These are phyloP conservation scores for Aspergillus felis DNA, from an alignment of 2,329 filamentous ascomycete genomes.

Conservation along the genomic window DNA sequence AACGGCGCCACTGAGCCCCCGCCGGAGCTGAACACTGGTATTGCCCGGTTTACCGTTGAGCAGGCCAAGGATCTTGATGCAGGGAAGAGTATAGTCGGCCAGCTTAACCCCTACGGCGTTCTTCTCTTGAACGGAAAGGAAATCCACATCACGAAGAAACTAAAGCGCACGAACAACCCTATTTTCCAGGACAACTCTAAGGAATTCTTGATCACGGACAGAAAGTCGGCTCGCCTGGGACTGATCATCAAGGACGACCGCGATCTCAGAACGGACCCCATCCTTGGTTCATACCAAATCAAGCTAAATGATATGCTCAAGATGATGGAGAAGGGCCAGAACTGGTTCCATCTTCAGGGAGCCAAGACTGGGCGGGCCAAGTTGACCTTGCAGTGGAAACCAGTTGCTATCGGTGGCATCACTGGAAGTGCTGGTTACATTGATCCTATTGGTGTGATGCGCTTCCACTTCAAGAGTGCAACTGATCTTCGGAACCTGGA, in stretches of 20 bases:
- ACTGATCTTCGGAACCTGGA: slow-evolving; percentile 85
- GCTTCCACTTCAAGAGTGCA: slow-evolving; percentile 84
- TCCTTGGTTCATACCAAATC: slow-evolving; percentile 90
- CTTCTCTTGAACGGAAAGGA: slow-evolving; percentile 90
- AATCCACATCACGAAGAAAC: slow-evolving; percentile 80
- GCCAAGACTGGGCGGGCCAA: slow-evolving; percentile 81
- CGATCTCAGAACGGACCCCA: slow-evolving; percentile 75
- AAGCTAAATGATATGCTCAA: slow-evolving; percentile 91
- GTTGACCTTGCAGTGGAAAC: slow-evolving; percentile 91
- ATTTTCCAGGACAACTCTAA: slow-evolving; percentile 92
- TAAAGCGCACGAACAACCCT: slow-evolving; percentile 96
- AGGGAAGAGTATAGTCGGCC: slow-evolving; percentile 84
- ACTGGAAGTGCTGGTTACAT: slow-evolving; percentile 79
- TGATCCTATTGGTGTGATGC: slow-evolving; percentile 90
- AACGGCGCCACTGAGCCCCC: slow-evolving; percentile 76
- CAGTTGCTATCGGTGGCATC: slow-evolving; percentile 78
- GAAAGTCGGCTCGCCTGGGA: slow-evolving; percentile 83
- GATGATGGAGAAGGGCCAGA: slow-evolving; percentile 84
- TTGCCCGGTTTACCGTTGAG: slow-evolving; percentile 87
- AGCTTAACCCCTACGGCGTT: slow-evolving; percentile 84
- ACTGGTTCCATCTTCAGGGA: slow-evolving; percentile 89
- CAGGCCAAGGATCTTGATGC: slow-evolving; percentile 95
- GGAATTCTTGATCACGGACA: slow-evolving; percentile 91
- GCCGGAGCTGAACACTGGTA: slow-evolving; percentile 89
- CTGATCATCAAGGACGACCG: slow-evolving; percentile 94